These are phyloP conservation scores for Fusarium liriodendri DNA, from an alignment of 2,329 filamentous ascomycete genomes.

Conservation along the genomic window DNA sequence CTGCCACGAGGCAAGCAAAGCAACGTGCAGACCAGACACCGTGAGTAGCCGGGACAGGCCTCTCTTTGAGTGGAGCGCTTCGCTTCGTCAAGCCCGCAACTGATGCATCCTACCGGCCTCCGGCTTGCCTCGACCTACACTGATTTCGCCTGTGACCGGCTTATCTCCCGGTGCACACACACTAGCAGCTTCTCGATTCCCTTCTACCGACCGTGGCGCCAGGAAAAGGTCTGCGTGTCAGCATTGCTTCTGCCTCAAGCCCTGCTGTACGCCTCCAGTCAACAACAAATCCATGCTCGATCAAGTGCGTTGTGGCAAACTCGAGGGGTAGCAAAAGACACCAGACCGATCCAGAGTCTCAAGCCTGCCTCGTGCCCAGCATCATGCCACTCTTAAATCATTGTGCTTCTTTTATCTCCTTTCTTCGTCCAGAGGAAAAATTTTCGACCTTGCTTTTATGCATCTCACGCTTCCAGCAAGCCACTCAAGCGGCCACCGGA, in stretches of 20 bases:
- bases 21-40: slow-evolving; percentile 17
- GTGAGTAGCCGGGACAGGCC: slow-evolving; percentile 31
- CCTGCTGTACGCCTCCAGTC: neutral
- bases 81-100: slow-evolving; percentile 6
- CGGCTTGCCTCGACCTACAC: slow-evolving; percentile 11
- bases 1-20: slow-evolving; percentile 22
- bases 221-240: slow-evolving; percentile 16
- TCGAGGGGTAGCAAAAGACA: neutral
- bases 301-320: slow-evolving; percentile 4
- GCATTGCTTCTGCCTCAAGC: neutral
- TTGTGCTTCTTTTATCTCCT: neutral
- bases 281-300: neutral
- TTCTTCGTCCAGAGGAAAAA: neutral
- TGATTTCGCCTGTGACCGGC: slow-evolving; percentile 20
- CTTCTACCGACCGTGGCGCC: slow-evolving; percentile 9
- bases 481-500: slow-evolving; percentile 5
- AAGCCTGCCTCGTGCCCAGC: neutral
- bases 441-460: neutral
- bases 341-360: neutral
- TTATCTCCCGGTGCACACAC: slow-evolving; percentile 30
- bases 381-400: slow-evolving; percentile 25
- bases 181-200: slow-evolving; percentile 9
- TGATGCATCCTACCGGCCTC: slow-evolving; percentile 26
- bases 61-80: slow-evolving; percentile 29
- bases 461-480: neutral